Evolutionary conservation across 192 early-diverging fungal genomes (phyloP).

Genomic region (Backusella tarrabulga): DNA sequence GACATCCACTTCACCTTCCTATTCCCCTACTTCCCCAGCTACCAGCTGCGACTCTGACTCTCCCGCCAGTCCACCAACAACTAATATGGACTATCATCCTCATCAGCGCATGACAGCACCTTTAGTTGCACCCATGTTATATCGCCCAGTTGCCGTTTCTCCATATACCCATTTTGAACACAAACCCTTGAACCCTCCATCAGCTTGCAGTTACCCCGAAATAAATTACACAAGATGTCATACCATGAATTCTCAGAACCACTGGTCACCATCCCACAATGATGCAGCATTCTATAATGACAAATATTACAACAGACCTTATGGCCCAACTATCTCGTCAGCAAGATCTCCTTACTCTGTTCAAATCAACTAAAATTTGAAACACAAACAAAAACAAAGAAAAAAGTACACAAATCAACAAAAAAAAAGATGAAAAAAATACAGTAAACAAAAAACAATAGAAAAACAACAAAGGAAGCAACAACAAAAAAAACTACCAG

Average conservation of each 20-base stretch:
- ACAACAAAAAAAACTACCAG: neutral
- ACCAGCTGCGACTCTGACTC: slow-evolving; percentile 38
- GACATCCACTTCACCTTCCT: neutral
- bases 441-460: neutral
- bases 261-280: slow-evolving; percentile 16
- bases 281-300: slow-evolving; percentile 21
- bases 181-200: slow-evolving; percentile 7
- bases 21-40: slow-evolving; percentile 22
- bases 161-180: slow-evolving; percentile 33
- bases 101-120: slow-evolving; percentile 18
- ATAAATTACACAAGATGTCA: slow-evolving; percentile 2
- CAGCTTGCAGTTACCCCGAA: slow-evolving; percentile 3
- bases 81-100: slow-evolving; percentile 13
- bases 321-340: slow-evolving; percentile 23
- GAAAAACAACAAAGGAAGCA: neutral
- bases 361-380: slow-evolving; percentile 18
- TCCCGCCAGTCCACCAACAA: slow-evolving; percentile 25
- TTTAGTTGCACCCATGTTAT: slow-evolving; percentile 34
- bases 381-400: slow-evolving; percentile 11
- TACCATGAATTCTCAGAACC: neutral
- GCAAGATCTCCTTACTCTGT: slow-evolving; percentile 18
- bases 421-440: neutral
- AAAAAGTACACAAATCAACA: neutral
- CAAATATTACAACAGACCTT: slow-evolving; percentile 27
- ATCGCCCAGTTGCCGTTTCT: slow-evolving; percentile 31